phyloP scores from a whole-genome alignment of 768 basidiomycete species.

The Suillus ampliporus region DNA sequence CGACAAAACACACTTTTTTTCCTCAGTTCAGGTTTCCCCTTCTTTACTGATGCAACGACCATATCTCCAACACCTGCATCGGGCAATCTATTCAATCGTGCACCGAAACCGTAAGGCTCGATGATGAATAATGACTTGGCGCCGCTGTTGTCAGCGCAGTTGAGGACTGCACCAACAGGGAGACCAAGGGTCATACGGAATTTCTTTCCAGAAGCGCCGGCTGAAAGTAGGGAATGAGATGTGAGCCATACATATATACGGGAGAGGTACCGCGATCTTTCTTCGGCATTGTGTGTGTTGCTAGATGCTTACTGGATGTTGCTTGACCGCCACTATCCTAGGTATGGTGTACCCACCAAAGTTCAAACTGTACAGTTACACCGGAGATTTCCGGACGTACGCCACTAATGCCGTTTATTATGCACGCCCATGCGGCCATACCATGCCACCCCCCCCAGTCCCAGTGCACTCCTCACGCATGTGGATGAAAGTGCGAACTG shows the following conservation, averaged over 20 bases:
- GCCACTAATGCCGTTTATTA: background rate
- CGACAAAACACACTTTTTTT: slow-evolving; percentile 86
- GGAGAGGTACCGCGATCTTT: slow-evolving; percentile 9
- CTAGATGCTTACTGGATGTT: slow-evolving; percentile 1
- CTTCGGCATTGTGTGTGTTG: slow-evolving; percentile 6
- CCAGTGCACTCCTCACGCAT: background rate
- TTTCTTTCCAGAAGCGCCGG: slow-evolving; percentile 87
- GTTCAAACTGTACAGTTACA: slow-evolving; percentile 7
- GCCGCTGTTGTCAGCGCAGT: slow-evolving; percentile 99
- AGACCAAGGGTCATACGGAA: slow-evolving; percentile 95
- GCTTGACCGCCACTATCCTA: background rate
- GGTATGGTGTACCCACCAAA: slow-evolving; percentile 2
- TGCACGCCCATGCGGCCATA: background rate
- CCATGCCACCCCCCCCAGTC: background rate
- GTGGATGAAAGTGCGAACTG: too few relatives aligned
- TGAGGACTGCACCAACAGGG: slow-evolving; percentile 91
- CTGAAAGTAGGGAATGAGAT: slow-evolving; percentile 32
- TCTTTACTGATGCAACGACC: slow-evolving; percentile 98
- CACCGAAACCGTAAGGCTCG: slow-evolving; percentile 94
- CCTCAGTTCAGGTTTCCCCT: slow-evolving; percentile 99
- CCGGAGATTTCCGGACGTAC: background rate
- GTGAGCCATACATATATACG: background rate
- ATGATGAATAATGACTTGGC: slow-evolving; percentile 96
- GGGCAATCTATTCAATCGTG: slow-evolving; percentile 95
- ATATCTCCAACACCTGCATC: slow-evolving; percentile 96